Percentiles rank a stretch among this genome's conserved stretches.
Evolutionary conservation across 371 early-diverging fungal species (phyloP).

Genomic region (Dinochytrium kinnereticum): DNA sequence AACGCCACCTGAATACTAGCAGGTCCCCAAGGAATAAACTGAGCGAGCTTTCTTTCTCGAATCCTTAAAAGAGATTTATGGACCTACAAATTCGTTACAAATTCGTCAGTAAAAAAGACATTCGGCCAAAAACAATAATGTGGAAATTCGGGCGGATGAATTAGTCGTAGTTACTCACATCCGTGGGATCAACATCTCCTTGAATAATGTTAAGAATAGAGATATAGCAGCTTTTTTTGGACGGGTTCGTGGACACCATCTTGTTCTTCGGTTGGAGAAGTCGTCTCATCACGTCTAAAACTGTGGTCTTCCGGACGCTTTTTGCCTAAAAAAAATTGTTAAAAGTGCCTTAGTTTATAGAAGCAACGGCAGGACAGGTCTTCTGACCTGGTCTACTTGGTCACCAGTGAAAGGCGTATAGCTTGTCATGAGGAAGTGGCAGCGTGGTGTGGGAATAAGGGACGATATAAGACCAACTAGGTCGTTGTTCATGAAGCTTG

Average conservation of each 20-base stretch:
- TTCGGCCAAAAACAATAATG: background rate
- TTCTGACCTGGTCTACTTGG: conserved; percentile 82
- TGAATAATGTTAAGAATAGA: conserved; percentile 97
- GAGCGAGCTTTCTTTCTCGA: conserved; percentile 90
- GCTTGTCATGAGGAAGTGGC: conserved; percentile 96
- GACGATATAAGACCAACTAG: conserved; percentile 93
- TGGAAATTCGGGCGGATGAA: conserved; percentile 1
- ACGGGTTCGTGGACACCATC: conserved; percentile 91
- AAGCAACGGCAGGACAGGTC: background rate
- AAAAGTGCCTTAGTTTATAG: background rate
- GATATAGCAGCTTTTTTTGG: conserved; percentile 93
- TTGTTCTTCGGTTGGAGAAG: conserved; percentile 94
- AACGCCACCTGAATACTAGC: conserved; percentile 97
- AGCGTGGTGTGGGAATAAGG: conserved; percentile 93
- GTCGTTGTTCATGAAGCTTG: conserved; percentile 99
- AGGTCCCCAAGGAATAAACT: conserved; percentile 99
- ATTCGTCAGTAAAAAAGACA: background rate
- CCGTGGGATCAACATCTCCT: conserved; percentile 97
- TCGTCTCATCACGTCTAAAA: conserved; percentile 97
- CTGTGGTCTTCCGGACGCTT: conserved; percentile 93
- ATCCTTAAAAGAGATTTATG: conserved; percentile 96
- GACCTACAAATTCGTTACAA: conserved; percentile 57
- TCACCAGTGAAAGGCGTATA: conserved; percentile 99
- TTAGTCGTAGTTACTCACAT: conserved; percentile 70
- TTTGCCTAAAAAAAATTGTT: conserved; percentile 50